Conservation (phyloP, 129 eudicot species). For the Pittosporum tobira region DNA sequence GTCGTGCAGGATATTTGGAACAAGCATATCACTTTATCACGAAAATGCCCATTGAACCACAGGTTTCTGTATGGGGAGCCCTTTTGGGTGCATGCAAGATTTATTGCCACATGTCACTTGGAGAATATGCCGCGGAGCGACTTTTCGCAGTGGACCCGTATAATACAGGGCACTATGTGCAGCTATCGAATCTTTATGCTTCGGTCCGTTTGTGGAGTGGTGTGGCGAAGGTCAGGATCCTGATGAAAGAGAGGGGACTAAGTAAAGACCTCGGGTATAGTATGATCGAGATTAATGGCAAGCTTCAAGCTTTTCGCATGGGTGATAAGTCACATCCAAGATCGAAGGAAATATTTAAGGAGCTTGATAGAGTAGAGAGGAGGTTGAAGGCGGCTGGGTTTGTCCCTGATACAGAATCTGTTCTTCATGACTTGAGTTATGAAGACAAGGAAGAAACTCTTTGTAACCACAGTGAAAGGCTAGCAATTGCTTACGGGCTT, state of each 20-base stretch:
- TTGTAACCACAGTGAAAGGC: constrained; percentile 60
- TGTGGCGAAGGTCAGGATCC: constrained; percentile 47
- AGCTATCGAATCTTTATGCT: constrained; percentile 84
- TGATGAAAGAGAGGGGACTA: constrained; percentile 67
- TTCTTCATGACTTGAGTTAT: constrained; percentile 58
- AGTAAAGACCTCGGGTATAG: constrained; percentile 65
- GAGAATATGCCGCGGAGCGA: constrained; percentile 66
- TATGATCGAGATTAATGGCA: constrained; percentile 58
- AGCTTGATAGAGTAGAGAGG: constrained; percentile 49
- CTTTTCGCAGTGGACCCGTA: constrained; percentile 58
- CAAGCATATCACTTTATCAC: constrained; percentile 52
- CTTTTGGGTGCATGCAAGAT: constrained; percentile 69
- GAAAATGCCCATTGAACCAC: constrained; percentile 55
- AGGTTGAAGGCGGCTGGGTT: constrained; percentile 61
- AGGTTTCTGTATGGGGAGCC: constrained; percentile 76
- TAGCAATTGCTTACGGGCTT: constrained; percentile 59
- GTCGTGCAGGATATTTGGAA: constrained; percentile 65
- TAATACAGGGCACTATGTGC: constrained; percentile 79
- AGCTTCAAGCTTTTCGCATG: constrained; percentile 53
- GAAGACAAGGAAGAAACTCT: constrained; percentile 58
- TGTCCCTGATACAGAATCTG: constrained; percentile 55
- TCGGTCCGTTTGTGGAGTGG: constrained; percentile 61
- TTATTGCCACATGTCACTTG: constrained; percentile 56
- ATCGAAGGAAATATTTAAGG: constrained; percentile 36
- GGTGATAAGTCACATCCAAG: constrained; percentile 65